phyloP scores from a whole-genome alignment of 768 basidiomycete genomes.

The Leucocoprinus sp. region DNA sequence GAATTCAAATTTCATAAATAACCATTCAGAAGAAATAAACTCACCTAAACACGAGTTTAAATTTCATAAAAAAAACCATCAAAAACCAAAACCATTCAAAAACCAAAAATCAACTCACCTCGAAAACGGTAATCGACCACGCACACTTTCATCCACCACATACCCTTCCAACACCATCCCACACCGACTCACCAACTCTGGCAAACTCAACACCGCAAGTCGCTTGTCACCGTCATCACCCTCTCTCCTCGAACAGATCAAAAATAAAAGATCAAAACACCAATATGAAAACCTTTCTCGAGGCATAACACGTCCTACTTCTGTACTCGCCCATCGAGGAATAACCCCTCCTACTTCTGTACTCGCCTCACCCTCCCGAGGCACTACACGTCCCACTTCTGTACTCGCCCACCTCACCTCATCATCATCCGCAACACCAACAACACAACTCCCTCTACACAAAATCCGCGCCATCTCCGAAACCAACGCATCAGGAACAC shows the following conservation, averaged over 20 bases:
- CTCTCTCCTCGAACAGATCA: slow-evolving; percentile 71
- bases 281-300: slow-evolving; percentile 88
- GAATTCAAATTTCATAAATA: no score
- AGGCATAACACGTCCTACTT: slow-evolving; percentile 44
- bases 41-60: no score
- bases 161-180: slow-evolving; percentile 58
- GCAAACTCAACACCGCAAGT: slow-evolving; percentile 65
- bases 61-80: no score
- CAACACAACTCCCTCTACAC: slow-evolving; percentile 61
- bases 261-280: slow-evolving; percentile 84
- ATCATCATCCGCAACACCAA: no score
- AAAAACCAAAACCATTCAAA: background rate
- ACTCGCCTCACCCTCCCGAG: slow-evolving; percentile 79
- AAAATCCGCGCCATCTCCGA: slow-evolving; percentile 62
- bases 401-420: no score
- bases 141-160: slow-evolving; percentile 75
- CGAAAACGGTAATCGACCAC: slow-evolving; percentile 86
- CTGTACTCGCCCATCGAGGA: no score
- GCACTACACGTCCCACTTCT: slow-evolving; percentile 42
- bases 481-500: slow-evolving; percentile 67
- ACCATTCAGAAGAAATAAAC: no score
- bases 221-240: slow-evolving; percentile 51
- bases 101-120: slow-evolving; percentile 34
- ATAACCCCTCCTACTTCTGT: no score
- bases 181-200: slow-evolving; percentile 73